These are phyloP conservation scores for Penicillium paneum DNA, from an alignment of 2,329 filamentous ascomycete species.

Conservation along the genomic window DNA sequence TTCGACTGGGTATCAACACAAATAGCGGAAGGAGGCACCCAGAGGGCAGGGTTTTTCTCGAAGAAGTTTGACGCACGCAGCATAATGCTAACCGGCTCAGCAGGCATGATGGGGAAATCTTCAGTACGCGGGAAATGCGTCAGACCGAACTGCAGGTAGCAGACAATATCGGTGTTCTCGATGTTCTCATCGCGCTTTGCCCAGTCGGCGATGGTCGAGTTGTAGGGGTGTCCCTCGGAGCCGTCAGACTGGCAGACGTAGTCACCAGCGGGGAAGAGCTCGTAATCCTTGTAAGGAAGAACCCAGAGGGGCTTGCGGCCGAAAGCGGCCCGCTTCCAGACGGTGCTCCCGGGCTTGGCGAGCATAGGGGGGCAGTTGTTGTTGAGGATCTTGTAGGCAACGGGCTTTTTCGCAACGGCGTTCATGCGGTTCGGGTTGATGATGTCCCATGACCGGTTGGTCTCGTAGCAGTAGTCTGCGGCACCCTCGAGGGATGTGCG, in stretches of 20 bases:
- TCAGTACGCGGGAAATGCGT: conserved; percentile 52
- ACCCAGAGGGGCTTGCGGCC: conserved; percentile 59
- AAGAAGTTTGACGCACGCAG: conserved; percentile 61
- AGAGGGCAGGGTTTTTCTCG: conserved; percentile 56
- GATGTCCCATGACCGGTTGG: conserved; percentile 38
- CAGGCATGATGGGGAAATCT: conserved; percentile 60
- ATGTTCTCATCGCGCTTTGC: conserved; percentile 49
- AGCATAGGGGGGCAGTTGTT: conserved; percentile 37
- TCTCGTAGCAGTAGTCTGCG: conserved; percentile 51
- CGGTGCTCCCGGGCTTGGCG: conserved; percentile 52
- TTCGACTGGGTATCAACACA: conserved; percentile 31
- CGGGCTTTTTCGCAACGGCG: conserved; percentile 23
- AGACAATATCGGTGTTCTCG: conserved; percentile 55
- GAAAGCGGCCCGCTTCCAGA: conserved; percentile 59
- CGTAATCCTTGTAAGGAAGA: conserved; percentile 55
- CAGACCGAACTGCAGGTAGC: conserved; percentile 57
- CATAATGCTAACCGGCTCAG: conserved; percentile 56
- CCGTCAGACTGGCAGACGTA: conserved; percentile 59
- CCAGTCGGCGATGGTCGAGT: conserved; percentile 45
- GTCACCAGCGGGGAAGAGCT: conserved; percentile 58
- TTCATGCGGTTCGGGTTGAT: conserved; percentile 28
- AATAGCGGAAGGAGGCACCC: conserved; percentile 48
- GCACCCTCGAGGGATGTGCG: conserved; percentile 48
- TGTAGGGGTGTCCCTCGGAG: conserved; percentile 36
- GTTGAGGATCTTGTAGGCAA: conserved; percentile 30